These are phyloP conservation scores for Didymellaceae sp. DNA, from an alignment of 2,329 filamentous ascomycete species.

Conservation along the genomic window DNA sequence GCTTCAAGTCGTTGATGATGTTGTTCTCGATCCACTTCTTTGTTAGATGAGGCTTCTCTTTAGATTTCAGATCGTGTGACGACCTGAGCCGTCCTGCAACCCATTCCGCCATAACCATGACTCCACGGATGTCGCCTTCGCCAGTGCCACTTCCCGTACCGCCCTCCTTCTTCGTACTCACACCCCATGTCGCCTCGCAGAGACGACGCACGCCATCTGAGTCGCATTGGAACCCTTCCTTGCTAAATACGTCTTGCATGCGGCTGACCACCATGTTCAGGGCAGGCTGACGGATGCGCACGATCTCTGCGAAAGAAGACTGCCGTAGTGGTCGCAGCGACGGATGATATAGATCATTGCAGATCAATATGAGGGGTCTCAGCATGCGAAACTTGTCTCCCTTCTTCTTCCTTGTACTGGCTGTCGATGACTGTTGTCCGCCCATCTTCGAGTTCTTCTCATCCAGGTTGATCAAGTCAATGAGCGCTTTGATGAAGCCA, in stretches of 20 bases:
- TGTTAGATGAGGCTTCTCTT: slow-evolving; percentile 62
- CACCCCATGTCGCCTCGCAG: slow-evolving; percentile 83
- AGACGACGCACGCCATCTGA: slow-evolving; percentile 85
- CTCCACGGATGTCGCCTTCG: slow-evolving; percentile 77
- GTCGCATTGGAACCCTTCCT: slow-evolving; percentile 87
- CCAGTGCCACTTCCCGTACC: slow-evolving; percentile 65
- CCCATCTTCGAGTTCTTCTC: slow-evolving; percentile 72
- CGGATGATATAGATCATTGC: slow-evolving; percentile 95
- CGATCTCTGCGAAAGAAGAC: slow-evolving; percentile 82
- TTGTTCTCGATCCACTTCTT: slow-evolving; percentile 79
- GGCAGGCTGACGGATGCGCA: slow-evolving; percentile 88
- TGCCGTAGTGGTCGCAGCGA: slow-evolving; percentile 86
- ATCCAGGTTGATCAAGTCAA: slow-evolving; percentile 86
- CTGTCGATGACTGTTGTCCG: slow-evolving; percentile 42
- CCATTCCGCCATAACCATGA: slow-evolving; percentile 89
- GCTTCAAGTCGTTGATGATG: slow-evolving; percentile 69
- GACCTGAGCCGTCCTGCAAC: slow-evolving; percentile 73
- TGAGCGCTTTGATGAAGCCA: slow-evolving; percentile 92
- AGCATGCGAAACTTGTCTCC: slow-evolving; percentile 86
- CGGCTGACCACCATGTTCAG: slow-evolving; percentile 84
- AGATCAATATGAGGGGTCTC: slow-evolving; percentile 89
- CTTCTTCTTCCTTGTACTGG: slow-evolving; percentile 64
- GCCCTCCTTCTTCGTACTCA: slow-evolving; percentile 72
- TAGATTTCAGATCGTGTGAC: slow-evolving; percentile 46
- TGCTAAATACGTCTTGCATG: slow-evolving; percentile 83